These are phyloP conservation scores for Coccinonectria pachysandricola DNA, from an alignment of 2,329 filamentous ascomycete genomes.

Conservation along the genomic window DNA sequence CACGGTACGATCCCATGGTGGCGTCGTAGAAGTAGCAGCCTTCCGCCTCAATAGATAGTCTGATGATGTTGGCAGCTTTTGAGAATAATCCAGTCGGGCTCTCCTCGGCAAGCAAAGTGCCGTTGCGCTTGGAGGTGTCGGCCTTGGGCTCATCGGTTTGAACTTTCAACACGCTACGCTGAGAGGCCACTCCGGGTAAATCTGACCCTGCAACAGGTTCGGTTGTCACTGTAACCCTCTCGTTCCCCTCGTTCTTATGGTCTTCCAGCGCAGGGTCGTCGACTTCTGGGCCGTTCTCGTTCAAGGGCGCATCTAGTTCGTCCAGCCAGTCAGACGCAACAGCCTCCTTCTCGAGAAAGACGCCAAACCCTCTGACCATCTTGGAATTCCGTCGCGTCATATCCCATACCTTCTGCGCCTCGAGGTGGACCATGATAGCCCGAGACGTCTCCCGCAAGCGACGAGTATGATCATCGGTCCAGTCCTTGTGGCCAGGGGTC, in stretches of 20 bases:
- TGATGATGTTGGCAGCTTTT: constrained; percentile 33
- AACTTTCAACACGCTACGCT: no score
- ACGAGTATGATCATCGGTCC: constrained; percentile 17
- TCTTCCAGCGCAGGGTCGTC: no score
- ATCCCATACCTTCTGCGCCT: constrained; percentile 18
- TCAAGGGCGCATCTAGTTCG: not conserved
- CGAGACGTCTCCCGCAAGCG: constrained; percentile 18
- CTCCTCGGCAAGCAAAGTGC: not conserved
- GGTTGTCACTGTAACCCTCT: no score
- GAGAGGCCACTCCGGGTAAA: not conserved
- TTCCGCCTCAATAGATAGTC: constrained; percentile 30
- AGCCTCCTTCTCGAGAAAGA: constrained; percentile 25
- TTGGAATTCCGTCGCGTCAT: constrained; percentile 22
- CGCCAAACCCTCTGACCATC: constrained; percentile 27
- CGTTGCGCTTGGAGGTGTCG: not conserved
- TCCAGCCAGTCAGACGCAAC: constrained; percentile 15
- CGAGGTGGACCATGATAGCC: constrained; percentile 27
- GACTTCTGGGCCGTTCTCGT: no score
- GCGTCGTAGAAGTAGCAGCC: constrained; percentile 26
- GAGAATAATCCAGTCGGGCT: constrained; percentile 23
- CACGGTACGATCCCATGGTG: constrained; percentile 17
- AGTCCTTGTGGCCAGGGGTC: constrained; percentile 5
- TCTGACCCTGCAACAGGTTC: not conserved
- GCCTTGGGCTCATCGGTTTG: not conserved
- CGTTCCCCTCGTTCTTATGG: no score